Percentiles rank a stretch among this genome's conserved stretches.
Evolutionary conservation across 108 stramenopile genomes (phyloP).

Genomic region (Asterionellopsis glacialis): DNA sequence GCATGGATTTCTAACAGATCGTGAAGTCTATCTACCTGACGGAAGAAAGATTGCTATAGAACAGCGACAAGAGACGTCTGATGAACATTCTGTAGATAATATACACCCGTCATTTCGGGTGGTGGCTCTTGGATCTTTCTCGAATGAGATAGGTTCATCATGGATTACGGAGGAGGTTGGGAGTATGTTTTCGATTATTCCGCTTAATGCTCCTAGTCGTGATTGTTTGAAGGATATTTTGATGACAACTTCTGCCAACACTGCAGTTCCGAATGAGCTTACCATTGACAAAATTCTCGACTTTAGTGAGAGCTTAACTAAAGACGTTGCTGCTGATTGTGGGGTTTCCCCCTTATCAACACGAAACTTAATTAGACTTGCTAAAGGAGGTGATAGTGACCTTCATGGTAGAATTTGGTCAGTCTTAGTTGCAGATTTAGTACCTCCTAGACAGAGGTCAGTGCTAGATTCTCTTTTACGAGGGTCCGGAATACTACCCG

Average conservation of each 20-base stretch:
- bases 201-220: constrained; percentile 10
- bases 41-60: constrained; percentile 18
- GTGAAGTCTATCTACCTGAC: constrained; percentile 58
- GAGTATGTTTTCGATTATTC: constrained; percentile 35
- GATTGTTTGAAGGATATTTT: constrained; percentile 25
- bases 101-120: constrained; percentile 44
- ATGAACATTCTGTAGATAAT: constrained; percentile 34
- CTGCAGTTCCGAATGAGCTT: not conserved
- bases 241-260: constrained; percentile 1
- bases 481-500: not conserved
- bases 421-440: constrained; percentile 20
- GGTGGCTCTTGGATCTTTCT: constrained; percentile 14
- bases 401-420: constrained; percentile 9
- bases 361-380: constrained; percentile 23
- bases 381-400: constrained; percentile 7
- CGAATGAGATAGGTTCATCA: constrained; percentile 14
- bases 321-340: constrained; percentile 22
- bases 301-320: constrained; percentile 11
- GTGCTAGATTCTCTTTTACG: constrained; percentile 26
- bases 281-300: constrained; percentile 12
- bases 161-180: constrained; percentile 61
- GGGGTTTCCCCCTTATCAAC: constrained; percentile 25
- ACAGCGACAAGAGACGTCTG: constrained; percentile 15
- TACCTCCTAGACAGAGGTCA: constrained; percentile 24
- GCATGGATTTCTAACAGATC: constrained; percentile 37